A percentile compares a stretch with the other conserved stretches of the same genome.
Evolutionary conservation across 108 stramenopile genomes (phyloP).

Genomic region (Cyclostephanos invisitatus): DNA sequence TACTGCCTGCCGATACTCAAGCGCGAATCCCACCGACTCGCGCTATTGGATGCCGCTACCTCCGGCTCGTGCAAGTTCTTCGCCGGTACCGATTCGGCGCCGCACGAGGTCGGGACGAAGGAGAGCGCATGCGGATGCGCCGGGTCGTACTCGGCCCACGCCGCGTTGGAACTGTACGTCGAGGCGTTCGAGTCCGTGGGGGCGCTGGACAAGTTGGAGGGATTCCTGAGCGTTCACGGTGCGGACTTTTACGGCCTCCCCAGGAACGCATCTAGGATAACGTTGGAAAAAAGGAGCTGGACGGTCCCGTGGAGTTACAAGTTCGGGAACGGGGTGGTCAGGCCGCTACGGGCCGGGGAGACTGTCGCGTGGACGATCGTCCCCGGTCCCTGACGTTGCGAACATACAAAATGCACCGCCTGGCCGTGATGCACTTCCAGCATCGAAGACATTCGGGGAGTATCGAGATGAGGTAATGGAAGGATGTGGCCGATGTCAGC

Average conservation of each 20-base stretch:
- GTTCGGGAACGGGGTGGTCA: slow-evolving; percentile 69
- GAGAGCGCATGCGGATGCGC: slow-evolving; percentile 94
- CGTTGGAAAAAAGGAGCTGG: slow-evolving; percentile 81
- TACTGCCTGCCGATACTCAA: slow-evolving; percentile 99
- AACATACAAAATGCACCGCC: no score
- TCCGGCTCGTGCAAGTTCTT: slow-evolving; percentile 94
- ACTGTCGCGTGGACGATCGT: slow-evolving; percentile 80
- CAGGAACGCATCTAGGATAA: slow-evolving; percentile 43
- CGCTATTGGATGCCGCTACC: slow-evolving; percentile 89
- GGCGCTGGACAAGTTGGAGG: slow-evolving; percentile 88
- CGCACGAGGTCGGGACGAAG: slow-evolving; percentile 86
- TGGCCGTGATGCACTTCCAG: no score
- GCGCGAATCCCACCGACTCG: slow-evolving; percentile 92
- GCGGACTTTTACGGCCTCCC: slow-evolving; percentile 94
- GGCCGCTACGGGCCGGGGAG: slow-evolving; percentile 90
- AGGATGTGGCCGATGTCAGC: no score
- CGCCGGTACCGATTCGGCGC: slow-evolving; percentile 97
- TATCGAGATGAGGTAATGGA: no score
- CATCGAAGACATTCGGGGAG: no score
- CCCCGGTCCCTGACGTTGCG: not conserved
- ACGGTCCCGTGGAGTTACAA: slow-evolving; percentile 77
- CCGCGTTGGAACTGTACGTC: slow-evolving; percentile 94
- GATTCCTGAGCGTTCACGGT: slow-evolving; percentile 86
- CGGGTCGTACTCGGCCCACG: slow-evolving; percentile 95
- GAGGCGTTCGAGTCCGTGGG: slow-evolving; percentile 92